Percentiles rank a stretch among this genome's conserved stretches.
Conservation (phyloP, 2,329 filamentous ascomycete species). For the Epicoccum sorghinum region DNA sequence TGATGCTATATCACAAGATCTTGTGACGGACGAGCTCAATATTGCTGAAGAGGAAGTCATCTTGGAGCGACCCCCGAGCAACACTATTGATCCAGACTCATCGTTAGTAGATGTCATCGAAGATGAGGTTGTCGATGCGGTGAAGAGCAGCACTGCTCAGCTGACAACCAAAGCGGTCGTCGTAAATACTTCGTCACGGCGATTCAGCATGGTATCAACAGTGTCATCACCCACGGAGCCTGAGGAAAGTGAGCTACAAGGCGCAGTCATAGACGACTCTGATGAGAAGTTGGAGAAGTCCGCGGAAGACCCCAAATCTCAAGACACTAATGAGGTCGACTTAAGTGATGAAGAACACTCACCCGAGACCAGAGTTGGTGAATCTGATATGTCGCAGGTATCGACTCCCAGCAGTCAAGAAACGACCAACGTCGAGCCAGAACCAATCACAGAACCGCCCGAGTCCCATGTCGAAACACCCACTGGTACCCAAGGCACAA, state of each 20-base stretch:
- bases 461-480: not conserved
- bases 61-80: not conserved
- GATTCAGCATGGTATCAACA: not conserved
- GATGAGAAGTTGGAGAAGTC: not conserved
- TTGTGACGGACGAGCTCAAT: not conserved
- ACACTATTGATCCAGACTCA: not conserved
- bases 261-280: not conserved
- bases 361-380: not conserved
- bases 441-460: not conserved
- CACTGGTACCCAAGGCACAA: conserved; percentile 8
- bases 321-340: not conserved
- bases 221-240: conserved; percentile 4
- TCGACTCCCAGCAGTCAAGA: not conserved
- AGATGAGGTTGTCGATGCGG: not conserved
- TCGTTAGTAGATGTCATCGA: not conserved
- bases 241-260: not conserved
- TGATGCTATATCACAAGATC: not conserved
- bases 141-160: not conserved
- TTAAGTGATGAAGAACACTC: not conserved
- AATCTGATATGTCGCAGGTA: not conserved
- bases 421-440: not conserved
- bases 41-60: not conserved
- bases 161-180: not conserved
- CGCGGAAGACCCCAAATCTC: not conserved
- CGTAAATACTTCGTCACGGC: not conserved